Percentiles rank a stretch among this genome's conserved stretches.
Conservation (phyloP, 345 rosid species). For the Pugionium dolabratum region DNA sequence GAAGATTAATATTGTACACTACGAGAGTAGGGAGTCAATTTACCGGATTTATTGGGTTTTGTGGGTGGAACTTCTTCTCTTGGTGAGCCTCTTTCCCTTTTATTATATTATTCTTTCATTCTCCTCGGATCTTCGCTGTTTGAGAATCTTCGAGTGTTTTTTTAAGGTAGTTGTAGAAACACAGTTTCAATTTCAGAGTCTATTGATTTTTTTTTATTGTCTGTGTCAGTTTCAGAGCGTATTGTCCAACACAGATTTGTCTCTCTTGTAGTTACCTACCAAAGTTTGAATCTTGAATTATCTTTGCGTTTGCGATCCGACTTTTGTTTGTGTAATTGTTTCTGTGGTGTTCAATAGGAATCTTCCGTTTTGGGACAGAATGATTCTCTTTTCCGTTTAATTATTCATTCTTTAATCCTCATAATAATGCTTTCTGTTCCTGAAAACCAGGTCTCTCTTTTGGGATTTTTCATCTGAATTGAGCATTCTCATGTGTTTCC, state of each 20-base stretch:
- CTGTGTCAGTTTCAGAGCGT: background rate
- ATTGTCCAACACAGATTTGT: too few species aligned
- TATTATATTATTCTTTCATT: too few species aligned
- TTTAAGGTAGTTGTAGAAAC: conserved; percentile 13
- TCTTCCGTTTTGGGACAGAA: conserved; percentile 25
- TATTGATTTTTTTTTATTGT: background rate
- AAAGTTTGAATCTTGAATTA: conserved; percentile 20
- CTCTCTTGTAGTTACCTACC: too few species aligned
- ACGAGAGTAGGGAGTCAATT: conserved; percentile 22
- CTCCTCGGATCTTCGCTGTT: too few species aligned
- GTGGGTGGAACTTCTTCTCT: conserved; percentile 27
- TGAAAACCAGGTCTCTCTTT: conserved; percentile 29
- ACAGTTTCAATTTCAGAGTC: conserved; percentile 7
- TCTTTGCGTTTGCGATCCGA: conserved; percentile 10
- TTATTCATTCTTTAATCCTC: conserved; percentile 20
- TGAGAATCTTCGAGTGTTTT: conserved; percentile 25
- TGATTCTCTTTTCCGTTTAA: conserved; percentile 13
- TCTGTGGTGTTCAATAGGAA: conserved; percentile 23
- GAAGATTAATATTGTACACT: conserved; percentile 34
- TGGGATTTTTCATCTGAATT: conserved; percentile 14
- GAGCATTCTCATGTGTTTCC: conserved; percentile 11
- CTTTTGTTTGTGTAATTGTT: conserved; percentile 2
- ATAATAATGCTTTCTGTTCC: conserved; percentile 30
- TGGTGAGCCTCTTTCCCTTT: conserved; percentile 6
- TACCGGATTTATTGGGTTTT: conserved; percentile 13